These are phyloP conservation scores for Melaleuca alternifolia DNA, from an alignment of 345 rosid genomes.

Conservation along the genomic window DNA sequence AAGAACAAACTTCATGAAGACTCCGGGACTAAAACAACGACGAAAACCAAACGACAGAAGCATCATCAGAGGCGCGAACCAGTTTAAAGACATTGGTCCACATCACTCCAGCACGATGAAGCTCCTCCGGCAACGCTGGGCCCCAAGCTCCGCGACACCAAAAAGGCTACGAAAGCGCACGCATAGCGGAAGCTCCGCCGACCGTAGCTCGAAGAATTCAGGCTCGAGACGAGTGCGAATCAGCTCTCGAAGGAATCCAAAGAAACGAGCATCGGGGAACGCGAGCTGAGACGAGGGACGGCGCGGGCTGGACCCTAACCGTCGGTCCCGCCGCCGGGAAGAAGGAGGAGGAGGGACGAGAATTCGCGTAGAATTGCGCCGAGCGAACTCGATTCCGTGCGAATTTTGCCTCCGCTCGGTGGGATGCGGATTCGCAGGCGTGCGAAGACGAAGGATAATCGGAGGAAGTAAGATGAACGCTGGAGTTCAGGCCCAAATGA, in stretches of 20 bases:
- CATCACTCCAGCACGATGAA: conserved; percentile 20
- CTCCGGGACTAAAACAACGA: not conserved
- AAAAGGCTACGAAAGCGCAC: not conserved
- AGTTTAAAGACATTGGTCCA: conserved; percentile 90
- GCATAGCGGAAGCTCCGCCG: not conserved
- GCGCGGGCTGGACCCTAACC: not conserved
- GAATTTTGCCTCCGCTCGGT: not conserved
- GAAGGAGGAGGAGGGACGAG: not conserved
- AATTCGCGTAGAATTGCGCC: not conserved
- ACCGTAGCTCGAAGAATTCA: not conserved
- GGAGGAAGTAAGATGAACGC: not conserved
- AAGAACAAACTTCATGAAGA: not conserved
- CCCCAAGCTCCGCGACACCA: not conserved
- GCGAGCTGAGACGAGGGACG: not conserved
- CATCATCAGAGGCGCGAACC: conserved; percentile 23
- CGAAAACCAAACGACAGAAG: not conserved
- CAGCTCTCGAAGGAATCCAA: not conserved
- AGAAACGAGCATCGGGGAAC: not conserved
- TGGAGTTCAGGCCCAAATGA: not conserved
- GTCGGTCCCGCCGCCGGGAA: not conserved
- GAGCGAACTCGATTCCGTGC: not conserved
- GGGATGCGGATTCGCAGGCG: not conserved
- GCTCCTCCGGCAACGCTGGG: not conserved
- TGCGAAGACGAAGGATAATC: not conserved
- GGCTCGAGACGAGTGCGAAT: not conserved